phyloP scores from a whole-genome alignment of 23 red algal genomes.

The Cyanidiococcus yangmingshanensis region DNA sequence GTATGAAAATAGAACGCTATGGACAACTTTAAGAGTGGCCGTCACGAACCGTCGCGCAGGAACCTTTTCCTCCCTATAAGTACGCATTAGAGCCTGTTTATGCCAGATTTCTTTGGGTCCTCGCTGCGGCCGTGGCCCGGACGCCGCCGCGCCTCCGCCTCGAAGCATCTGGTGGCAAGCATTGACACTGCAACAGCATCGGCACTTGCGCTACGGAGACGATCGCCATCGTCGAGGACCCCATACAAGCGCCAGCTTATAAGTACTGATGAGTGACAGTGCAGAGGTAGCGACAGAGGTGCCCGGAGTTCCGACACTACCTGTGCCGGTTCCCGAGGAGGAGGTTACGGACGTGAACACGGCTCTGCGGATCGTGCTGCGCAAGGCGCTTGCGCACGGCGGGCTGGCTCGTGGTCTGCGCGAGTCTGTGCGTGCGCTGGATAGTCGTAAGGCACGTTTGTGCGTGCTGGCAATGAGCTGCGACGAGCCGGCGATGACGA shows the following conservation, averaged over 20 bases:
- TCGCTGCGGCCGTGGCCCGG: no score
- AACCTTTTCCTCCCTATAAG: no score
- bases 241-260: background rate
- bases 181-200: background rate
- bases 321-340: constrained; percentile 17
- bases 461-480: constrained; percentile 84
- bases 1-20: no score
- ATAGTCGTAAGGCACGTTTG: constrained; percentile 76
- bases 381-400: constrained; percentile 82
- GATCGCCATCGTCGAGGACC: background rate
- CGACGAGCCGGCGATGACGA: constrained; percentile 58
- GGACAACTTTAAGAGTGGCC: no score
- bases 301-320: background rate
- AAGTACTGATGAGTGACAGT: background rate
- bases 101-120: no score
- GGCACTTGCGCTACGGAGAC: background rate
- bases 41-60: no score
- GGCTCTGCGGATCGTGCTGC: constrained; percentile 87
- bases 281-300: constrained; percentile 1
- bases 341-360: constrained; percentile 82
- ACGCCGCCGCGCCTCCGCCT: no score
- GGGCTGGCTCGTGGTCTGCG: constrained; percentile 70
- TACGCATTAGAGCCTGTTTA: no score
- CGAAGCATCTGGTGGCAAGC: no score
- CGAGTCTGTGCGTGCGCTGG: constrained; percentile 69